Evolutionary conservation across 2,329 filamentous ascomycete species (phyloP), one percentile per base, ranked within the genome.

Genomic region (Chrysoporthe cubensis): DNA sequence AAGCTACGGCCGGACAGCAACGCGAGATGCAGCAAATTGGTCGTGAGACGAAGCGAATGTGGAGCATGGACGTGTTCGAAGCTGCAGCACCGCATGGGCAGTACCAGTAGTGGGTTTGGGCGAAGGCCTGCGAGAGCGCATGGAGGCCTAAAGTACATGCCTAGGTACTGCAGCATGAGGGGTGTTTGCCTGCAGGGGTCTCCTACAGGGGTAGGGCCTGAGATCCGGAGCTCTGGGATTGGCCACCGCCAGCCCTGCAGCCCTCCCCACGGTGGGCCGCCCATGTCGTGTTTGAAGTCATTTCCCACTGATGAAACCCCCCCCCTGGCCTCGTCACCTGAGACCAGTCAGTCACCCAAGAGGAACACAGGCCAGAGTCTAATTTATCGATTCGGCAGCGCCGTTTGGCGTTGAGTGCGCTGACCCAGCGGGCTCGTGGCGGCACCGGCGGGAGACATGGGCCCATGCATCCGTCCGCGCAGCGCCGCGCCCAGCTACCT

Each of bases 41-140:
- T 66, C 56, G 67, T 64, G 67, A 67, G 64, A 66, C 65, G 60
- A 66, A 61, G 67, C 46, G 60, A 66, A 56, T 37, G 67, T 69
- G 67, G 67, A 56, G 67, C 67, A 60, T 59, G 62, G 54, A 69
- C 64, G 60, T 64, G 60, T 69, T 62, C 46, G 64, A 62, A 40
- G 62, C 16, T 16, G n/a, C 37, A 40, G 9, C 37, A 60, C 18
- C 14, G 37, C 37, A 43, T 26, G 37, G 54, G 11, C 11, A 21
- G 26, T 26, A 26, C 26, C 26, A 26, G 26, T 26, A 26, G 50
- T 13, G 26, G 50, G 21, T n/a, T 7, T 48, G 46, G 46, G 21
- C 18, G 21, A 21, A 9, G 48, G n/a, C 21, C 21, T 26, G 48
- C 48, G 21, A 52, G 26, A 13, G 26, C 8, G 46, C 46, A 18